Evolutionary conservation across 345 rosid genomes (phyloP).

Genomic region (Lumnitzera racemosa): DNA sequence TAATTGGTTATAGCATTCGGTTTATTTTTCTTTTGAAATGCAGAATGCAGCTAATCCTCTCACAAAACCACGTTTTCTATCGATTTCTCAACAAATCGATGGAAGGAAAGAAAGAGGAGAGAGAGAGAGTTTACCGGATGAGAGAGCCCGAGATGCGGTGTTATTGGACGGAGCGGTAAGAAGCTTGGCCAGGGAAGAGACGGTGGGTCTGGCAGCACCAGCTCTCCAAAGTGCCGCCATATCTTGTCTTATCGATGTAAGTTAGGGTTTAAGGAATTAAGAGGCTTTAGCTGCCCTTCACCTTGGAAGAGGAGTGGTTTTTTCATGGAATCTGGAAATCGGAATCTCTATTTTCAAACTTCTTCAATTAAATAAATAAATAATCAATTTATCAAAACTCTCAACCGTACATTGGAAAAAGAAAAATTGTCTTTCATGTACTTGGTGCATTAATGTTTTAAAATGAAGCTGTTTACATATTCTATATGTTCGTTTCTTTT

Average conservation of each 20-base stretch:
- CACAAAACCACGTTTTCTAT: not conserved
- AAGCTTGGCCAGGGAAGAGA: conserved; percentile 3
- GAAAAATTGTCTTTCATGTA: too few relatives aligned
- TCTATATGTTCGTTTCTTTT: too few relatives aligned
- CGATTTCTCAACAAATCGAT: not conserved
- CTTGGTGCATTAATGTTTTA: too few relatives aligned
- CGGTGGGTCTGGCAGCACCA: conserved; percentile 1
- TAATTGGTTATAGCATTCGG: too few relatives aligned
- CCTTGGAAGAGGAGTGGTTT: not conserved
- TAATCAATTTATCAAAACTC: too few relatives aligned
- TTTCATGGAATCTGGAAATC: not conserved
- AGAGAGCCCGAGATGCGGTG: conserved; percentile 3
- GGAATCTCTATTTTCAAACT: too few relatives aligned
- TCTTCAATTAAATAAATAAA: too few relatives aligned
- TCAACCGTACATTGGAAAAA: too few relatives aligned
- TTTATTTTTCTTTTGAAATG: not conserved
- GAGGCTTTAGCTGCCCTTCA: not conserved
- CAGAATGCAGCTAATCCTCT: not conserved
- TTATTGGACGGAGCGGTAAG: not conserved
- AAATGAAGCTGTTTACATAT: too few relatives aligned
- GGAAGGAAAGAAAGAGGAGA: not conserved
- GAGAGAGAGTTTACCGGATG: conserved; percentile 5
- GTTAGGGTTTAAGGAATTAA: not conserved
- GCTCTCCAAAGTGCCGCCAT: conserved; percentile 9
- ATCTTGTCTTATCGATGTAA: not conserved